Evolutionary conservation across 495 filamentous ascomycete genomes (phyloP), one percentile per base, ranked within the genome.

Genomic region (Aspergillus haitiensis): DNA sequence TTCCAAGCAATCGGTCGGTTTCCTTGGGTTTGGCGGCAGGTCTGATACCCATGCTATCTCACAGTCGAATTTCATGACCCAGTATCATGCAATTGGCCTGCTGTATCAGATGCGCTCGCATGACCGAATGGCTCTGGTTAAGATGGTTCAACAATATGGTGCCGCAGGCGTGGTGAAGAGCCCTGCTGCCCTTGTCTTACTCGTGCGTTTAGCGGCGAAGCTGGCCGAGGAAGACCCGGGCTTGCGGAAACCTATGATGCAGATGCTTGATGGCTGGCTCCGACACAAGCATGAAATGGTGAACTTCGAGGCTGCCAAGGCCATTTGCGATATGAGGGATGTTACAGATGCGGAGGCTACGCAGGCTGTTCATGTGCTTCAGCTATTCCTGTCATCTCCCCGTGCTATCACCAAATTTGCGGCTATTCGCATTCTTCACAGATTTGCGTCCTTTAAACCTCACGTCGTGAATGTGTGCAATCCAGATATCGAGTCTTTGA

Each of bases 231-330:
- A 98, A 64, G 94, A 99, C 67, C 81, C 81, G 18, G 85, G 89
- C 60, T 81, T 99, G 63, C 84, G 93, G 65, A 95, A 90, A 75
- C 90, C 90, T 59, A 96, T 97, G 93, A 91, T 95, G 84, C 84
- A 89, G 72, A 84, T 97, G 69, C 81, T 97, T 72, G 93, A 97
- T 75, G 91, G 93, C 66, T 97, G 92, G 93, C 83, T 97, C 68
- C 85, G 94, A 72, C 93, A 99, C 74, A 99, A 99, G 85, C 92
- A 92, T 70, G 94, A 99, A 69, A 98, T 99, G 95, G 95, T 98
- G 73, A 99, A 97, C 76, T 98, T 99, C 66, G 94, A 99, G 77
- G 94, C 94, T 53, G 95, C 94, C 21, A 98, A 98, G 80, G 91
- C 93, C 18, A 96, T 99, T 70, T 95, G 92, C 74, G 89, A 93